Evolutionary conservation across 2,329 filamentous ascomycete genomes (phyloP).

Genomic region (Ceratocystiopsis minuta): DNA sequence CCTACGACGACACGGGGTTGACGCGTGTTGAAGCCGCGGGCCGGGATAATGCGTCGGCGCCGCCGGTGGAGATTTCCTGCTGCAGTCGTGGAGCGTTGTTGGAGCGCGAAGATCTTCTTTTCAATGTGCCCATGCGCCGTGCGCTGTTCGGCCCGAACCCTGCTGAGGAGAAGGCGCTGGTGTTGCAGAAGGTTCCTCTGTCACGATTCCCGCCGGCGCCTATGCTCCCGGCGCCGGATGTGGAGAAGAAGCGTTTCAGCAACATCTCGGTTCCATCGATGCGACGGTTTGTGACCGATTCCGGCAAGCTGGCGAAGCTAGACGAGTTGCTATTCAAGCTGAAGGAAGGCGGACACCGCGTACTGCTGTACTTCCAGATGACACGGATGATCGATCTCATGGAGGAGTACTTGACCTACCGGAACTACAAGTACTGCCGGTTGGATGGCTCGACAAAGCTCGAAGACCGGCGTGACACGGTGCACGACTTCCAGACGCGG

Average conservation of each 20-base stretch:
- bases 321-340: conserved; percentile 75
- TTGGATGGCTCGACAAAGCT: conserved; percentile 94
- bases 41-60: conserved; percentile 61
- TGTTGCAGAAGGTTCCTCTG: conserved; percentile 54
- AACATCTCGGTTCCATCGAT: conserved; percentile 90
- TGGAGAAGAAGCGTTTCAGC: conserved; percentile 68
- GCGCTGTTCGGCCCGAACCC: conserved; percentile 50
- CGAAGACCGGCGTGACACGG: conserved; percentile 89
- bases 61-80: conserved; percentile 67
- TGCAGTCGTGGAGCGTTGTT: conserved; percentile 44
- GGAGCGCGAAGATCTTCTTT: conserved; percentile 58
- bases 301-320: conserved; percentile 82
- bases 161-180: conserved; percentile 52
- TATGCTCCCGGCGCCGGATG: conserved; percentile 61
- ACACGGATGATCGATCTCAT: conserved; percentile 98
- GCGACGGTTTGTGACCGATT: conserved; percentile 93
- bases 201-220: conserved; percentile 42
- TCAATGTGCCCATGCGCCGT: conserved; percentile 60
- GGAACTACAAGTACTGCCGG: conserved; percentile 97
- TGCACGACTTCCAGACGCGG: conserved; percentile 86
- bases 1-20: conserved; percentile 54
- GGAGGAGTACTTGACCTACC: conserved; percentile 97
- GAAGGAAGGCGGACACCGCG: conserved; percentile 83
- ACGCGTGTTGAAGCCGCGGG: conserved; percentile 65
- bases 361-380: conserved; percentile 99